These are phyloP conservation scores for Exophiala sp. DNA, from an alignment of 2,329 filamentous ascomycete species.

Conservation along the genomic window DNA sequence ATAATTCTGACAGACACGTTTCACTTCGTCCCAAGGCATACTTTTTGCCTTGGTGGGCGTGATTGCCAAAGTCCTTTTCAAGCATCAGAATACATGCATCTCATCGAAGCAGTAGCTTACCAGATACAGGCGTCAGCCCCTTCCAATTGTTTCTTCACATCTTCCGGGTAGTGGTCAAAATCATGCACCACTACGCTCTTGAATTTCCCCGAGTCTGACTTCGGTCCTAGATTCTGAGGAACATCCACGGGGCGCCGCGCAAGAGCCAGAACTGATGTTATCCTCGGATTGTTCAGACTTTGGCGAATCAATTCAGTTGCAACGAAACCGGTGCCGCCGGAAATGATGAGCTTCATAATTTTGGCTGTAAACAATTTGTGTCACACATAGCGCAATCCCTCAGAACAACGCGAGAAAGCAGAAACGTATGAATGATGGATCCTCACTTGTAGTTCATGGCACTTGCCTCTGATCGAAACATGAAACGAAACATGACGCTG, in stretches of 20 bases:
- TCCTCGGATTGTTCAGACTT: constrained; percentile 29
- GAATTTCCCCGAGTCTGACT: constrained; percentile 31
- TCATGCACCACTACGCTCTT: constrained; percentile 33
- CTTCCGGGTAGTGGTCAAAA: constrained; percentile 35
- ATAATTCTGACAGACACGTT: constrained; percentile 42
- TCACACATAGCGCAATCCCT: no score
- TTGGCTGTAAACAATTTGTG: no score
- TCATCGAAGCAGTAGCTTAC: constrained; percentile 24
- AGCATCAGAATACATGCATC: neutral
- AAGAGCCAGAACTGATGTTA: constrained; percentile 34
- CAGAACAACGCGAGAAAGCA: no score
- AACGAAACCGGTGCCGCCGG: constrained; percentile 36
- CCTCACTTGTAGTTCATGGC: no score
- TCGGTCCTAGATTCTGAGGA: constrained; percentile 1
- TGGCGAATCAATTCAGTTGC: constrained; percentile 37
- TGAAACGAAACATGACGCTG: no score
- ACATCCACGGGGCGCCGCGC: constrained; percentile 26
- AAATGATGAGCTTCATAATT: constrained; percentile 38
- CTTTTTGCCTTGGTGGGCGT: constrained; percentile 37
- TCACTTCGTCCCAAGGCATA: constrained; percentile 37
- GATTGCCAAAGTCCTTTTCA: constrained; percentile 40
- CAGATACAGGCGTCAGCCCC: constrained; percentile 39
- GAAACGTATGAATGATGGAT: no score
- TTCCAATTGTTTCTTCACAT: constrained; percentile 32
- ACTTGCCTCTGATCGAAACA: no score